These are phyloP conservation scores for Miscanthus lutarioriparius DNA, from an alignment of 176 grass and related monocot genomes.

Conservation along the genomic window DNA sequence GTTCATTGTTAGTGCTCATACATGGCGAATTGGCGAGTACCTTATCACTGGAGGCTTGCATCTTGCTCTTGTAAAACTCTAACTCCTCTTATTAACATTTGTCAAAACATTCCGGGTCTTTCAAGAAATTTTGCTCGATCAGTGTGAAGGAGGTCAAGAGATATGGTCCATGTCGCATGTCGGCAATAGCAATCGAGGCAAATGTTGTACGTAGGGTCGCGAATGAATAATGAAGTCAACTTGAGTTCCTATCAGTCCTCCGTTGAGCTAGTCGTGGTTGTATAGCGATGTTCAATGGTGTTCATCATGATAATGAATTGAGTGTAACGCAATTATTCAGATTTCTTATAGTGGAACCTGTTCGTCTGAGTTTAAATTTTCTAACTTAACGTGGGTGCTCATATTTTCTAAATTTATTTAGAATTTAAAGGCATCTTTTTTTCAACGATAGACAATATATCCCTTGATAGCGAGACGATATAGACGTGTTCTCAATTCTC, in stretches of 20 bases:
- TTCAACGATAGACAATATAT: no score
- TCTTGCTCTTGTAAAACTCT: not conserved
- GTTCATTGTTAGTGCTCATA: no score
- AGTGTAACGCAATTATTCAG: no score
- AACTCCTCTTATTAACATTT: not conserved
- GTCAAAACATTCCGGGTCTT: not conserved
- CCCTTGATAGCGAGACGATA: no score
- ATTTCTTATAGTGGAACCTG: no score
- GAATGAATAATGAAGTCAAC: not conserved
- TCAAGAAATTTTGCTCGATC: not conserved
- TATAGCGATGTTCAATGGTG: not conserved
- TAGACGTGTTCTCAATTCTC: no score
- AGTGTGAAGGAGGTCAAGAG: not conserved
- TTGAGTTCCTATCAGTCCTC: not conserved
- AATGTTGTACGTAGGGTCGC: no score
- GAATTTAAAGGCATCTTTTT: not conserved
- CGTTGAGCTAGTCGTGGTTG: not conserved
- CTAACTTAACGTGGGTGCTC: not conserved
- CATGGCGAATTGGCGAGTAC: no score
- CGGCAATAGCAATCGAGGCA: not conserved
- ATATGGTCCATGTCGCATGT: not conserved
- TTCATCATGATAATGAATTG: not conserved
- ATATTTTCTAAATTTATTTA: not conserved
- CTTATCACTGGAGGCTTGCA: no score
- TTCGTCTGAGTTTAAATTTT: not conserved